Base-by-base conservation (phyloP, 1,284 basidiomycete genomes). In the Cryptococcus sp. region DNA sequence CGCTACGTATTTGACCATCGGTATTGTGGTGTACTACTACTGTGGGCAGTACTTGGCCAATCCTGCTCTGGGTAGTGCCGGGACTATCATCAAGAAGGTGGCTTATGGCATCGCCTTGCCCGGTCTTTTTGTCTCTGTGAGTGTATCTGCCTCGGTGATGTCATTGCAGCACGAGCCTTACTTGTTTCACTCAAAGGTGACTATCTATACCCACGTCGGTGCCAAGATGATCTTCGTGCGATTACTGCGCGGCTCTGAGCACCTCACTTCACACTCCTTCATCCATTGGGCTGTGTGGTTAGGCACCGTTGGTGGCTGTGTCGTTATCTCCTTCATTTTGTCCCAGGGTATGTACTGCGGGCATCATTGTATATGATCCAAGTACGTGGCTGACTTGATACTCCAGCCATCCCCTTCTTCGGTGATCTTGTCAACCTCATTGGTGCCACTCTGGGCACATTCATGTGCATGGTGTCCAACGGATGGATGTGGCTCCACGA, bases 261-360 rank as follows among this genome's bases (percentile, higher is more conserved):
- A 87, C 66, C 68, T 87, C 51, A 81, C 84, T 58, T 77, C 76
- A 15, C 82, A 85, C 63, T 84, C 84, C 0, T 24, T 79, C 18
- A 75, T 80, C 5, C 85, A 86, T 50, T 87, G 85, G 85, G 64
- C 71, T 20, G 75, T 79, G 2, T 87, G 85, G 85, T 73, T 66
- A 38, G 54, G 59, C 1, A 53, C 43, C 4, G 57, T 60, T 13
- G 57, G 47, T 23, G 42, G 43, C 15, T 61, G 60, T 21, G 79
- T 81, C 13, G 70, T 78, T 1, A 63, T 83, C 43, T 80, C 82
- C 0, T 84, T 82, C 68, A 70, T 86, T 21, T 72, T 86, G 33
- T 83, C 83, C 18, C 77, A 82, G 24, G 78, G 81, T 59, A 50
- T 48, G 54, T 51, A 3, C 12, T 35, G n/a, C n/a, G n/a, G n/a